phyloP scores from a whole-genome alignment of 1,284 basidiomycete genomes.

The Termitomyces sp. region DNA sequence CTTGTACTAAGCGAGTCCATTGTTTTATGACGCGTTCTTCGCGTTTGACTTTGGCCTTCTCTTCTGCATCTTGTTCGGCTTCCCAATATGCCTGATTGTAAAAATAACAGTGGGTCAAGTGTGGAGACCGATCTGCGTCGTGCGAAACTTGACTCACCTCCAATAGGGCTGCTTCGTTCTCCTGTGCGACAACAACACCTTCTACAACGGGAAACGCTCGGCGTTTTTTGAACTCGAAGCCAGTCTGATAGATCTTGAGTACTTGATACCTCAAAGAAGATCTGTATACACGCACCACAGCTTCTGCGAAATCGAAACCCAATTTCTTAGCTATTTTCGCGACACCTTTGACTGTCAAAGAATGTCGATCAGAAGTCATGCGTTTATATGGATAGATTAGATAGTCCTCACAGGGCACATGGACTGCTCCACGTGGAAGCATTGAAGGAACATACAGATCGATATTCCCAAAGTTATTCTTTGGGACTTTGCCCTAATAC shows the following conservation, averaged over 20 bases:
- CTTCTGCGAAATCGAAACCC: slow-evolving; percentile 89
- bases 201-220: slow-evolving; percentile 81
- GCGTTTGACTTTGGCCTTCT: slow-evolving; percentile 72
- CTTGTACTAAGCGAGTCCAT: slow-evolving; percentile 87
- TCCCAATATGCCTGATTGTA: slow-evolving; percentile 78
- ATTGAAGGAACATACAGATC: slow-evolving; percentile 95
- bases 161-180: slow-evolving; percentile 72
- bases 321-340: slow-evolving; percentile 87
- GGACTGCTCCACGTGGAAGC: slow-evolving; percentile 84
- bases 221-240: slow-evolving; percentile 94
- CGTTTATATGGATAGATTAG: not conserved
- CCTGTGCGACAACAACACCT: slow-evolving; percentile 84
- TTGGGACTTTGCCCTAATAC: slow-evolving; percentile 82
- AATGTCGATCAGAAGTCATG: slow-evolving; percentile 8
- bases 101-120: slow-evolving; percentile 9
- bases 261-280: slow-evolving; percentile 16
- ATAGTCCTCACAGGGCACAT: slow-evolving; percentile 74
- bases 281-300: slow-evolving; percentile 59
- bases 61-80: slow-evolving; percentile 71
- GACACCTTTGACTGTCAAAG: slow-evolving; percentile 70
- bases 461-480: slow-evolving; percentile 96
- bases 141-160: slow-evolving; percentile 50
- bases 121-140: not conserved
- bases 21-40: slow-evolving; percentile 82
- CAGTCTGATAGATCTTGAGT: slow-evolving; percentile 42